These are phyloP conservation scores for Entoloma clypeatum DNA, from an alignment of 1,284 basidiomycete genomes.

Conservation along the genomic window DNA sequence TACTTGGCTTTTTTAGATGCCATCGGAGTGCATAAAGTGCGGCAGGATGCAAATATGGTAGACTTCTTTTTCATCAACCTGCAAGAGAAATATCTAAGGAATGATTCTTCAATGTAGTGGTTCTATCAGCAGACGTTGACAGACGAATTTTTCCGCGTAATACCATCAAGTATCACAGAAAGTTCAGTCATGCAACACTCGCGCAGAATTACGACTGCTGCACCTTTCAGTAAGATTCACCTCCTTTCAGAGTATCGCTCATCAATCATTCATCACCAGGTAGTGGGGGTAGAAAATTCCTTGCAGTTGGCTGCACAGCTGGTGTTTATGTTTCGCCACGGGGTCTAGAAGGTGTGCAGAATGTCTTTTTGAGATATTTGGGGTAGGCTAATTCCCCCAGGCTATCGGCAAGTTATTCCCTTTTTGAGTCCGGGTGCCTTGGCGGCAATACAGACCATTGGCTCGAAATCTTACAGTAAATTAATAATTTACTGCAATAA, in stretches of 20 bases:
- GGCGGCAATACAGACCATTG: conserved; percentile 45
- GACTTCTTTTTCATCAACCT: conserved; percentile 18
- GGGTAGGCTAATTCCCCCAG: conserved; percentile 32
- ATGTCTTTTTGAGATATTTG: not conserved
- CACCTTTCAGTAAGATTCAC: conserved; percentile 54
- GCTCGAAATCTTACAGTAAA: conserved; percentile 50
- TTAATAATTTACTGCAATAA: conserved; percentile 60
- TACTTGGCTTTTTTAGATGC: conserved; percentile 54
- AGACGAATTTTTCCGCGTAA: conserved; percentile 57
- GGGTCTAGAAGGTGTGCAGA: conserved; percentile 43
- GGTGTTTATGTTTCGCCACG: conserved; percentile 64
- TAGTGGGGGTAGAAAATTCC: conserved; percentile 46
- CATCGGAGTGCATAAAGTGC: conserved; percentile 53
- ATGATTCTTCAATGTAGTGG: conserved; percentile 40
- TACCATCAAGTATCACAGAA: conserved; percentile 30
- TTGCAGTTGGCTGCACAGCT: conserved; percentile 57
- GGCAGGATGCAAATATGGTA: conserved; percentile 71
- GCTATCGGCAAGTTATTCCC: conserved; percentile 51
- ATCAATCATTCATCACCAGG: conserved; percentile 30
- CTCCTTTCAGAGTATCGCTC: not conserved
- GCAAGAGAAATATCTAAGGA: too few relatives aligned
- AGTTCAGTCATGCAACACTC: conserved; percentile 37
- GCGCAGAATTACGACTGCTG: conserved; percentile 55
- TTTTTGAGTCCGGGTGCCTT: conserved; percentile 48
- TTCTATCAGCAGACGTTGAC: conserved; percentile 58